A percentile compares a stretch with the other conserved stretches of the same genome.
These are phyloP conservation scores for Yueomyces sp. DNA, from an alignment of 1,139 yeast species.

Conservation along the genomic window DNA sequence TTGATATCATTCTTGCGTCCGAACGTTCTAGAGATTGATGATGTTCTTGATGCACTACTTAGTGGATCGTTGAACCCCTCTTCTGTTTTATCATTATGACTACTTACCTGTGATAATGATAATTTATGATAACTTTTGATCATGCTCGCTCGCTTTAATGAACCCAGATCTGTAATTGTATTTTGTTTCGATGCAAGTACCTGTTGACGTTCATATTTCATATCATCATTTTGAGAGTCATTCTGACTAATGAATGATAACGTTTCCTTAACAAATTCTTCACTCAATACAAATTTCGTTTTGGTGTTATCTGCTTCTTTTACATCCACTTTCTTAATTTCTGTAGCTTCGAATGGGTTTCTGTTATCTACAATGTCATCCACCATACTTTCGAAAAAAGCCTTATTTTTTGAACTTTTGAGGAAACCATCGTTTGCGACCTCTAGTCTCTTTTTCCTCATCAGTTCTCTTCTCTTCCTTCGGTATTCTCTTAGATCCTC, in stretches of 20 bases:
- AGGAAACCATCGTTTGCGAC: slow-evolving; percentile 36
- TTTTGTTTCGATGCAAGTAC: slow-evolving; percentile 25
- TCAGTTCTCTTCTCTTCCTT: slow-evolving; percentile 39
- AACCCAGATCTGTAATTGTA: slow-evolving; percentile 31
- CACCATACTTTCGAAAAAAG: slow-evolving; percentile 63
- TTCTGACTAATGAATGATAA: slow-evolving; percentile 45
- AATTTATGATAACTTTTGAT: slow-evolving; percentile 17
- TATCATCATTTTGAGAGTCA: slow-evolving; percentile 18
- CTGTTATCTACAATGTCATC: slow-evolving; percentile 29
- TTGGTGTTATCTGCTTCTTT: slow-evolving; percentile 7
- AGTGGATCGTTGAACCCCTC: slow-evolving; percentile 16
- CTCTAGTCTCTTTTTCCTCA: slow-evolving; percentile 42
- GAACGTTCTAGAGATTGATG: slow-evolving; percentile 39
- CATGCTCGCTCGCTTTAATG: slow-evolving; percentile 37
- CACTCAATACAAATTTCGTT: slow-evolving; percentile 28
- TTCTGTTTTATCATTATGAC: slow-evolving; percentile 27
- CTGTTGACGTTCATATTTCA: slow-evolving; percentile 27
- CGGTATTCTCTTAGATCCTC: slow-evolving; percentile 38
- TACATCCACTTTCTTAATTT: slow-evolving; percentile 6
- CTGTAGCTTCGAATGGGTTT: slow-evolving; percentile 8
- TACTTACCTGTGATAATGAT: slow-evolving; percentile 6
- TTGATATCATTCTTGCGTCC: slow-evolving; percentile 29
- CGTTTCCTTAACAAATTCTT: slow-evolving; percentile 49
- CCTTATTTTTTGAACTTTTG: slow-evolving; percentile 47
- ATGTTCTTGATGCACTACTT: slow-evolving; percentile 29